Conservation (phyloP, 2,329 filamentous ascomycete species). For the Pseudogymnoascus sp. region DNA sequence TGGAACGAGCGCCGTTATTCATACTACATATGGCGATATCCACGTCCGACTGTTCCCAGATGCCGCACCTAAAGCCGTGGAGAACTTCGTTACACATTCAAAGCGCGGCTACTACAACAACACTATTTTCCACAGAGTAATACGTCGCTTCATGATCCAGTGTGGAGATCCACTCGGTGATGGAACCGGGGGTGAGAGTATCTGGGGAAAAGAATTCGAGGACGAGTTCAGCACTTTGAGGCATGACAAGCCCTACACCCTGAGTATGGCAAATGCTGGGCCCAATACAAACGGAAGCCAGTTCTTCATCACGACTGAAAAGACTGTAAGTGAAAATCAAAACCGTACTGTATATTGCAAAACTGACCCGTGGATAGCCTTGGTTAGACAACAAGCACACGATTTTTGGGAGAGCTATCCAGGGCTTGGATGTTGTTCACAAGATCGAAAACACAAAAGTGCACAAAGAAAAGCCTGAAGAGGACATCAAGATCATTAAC, state of each 20-base stretch:
- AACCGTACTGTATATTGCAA: conserved; percentile 8
- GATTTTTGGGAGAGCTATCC: conserved; percentile 84
- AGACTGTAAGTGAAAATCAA: conserved; percentile 56
- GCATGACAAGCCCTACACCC: conserved; percentile 92
- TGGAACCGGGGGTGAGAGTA: conserved; percentile 82
- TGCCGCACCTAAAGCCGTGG: conserved; percentile 86
- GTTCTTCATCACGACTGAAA: conserved; percentile 98
- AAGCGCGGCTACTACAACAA: conserved; percentile 93
- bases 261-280: conserved; percentile 97
- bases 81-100: conserved; percentile 93
- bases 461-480: conserved; percentile 85
- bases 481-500: conserved; percentile 95
- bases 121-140: conserved; percentile 94
- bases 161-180: conserved; percentile 79
- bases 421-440: conserved; percentile 89
- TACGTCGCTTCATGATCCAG: conserved; percentile 98
- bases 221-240: conserved; percentile 89
- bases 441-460: conserved; percentile 89
- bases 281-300: conserved; percentile 93
- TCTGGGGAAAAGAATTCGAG: conserved; percentile 87
- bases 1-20: conserved; percentile 74
- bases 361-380: conserved; percentile 41
- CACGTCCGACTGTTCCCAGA: conserved; percentile 89
- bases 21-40: conserved; percentile 92
- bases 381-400: conserved; percentile 97